A percentile compares a stretch with the other conserved stretches of the same genome.
phyloP scores from a whole-genome alignment of 2,329 filamentous ascomycete species.

The Coccinonectria pachysandricola region DNA sequence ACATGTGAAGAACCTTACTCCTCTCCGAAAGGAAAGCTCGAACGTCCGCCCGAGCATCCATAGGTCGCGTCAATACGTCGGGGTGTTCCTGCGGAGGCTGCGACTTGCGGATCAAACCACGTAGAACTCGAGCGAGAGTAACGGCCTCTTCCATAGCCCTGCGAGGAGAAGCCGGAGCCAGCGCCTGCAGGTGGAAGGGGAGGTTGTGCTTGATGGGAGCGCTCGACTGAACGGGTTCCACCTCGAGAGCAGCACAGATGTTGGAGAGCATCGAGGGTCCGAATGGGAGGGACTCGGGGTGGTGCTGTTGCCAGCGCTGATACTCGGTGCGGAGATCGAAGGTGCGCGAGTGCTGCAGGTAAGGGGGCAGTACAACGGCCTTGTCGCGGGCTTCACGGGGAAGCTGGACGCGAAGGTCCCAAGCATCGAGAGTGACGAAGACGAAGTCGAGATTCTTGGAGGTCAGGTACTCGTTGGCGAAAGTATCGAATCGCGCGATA shows the following conservation, averaged over 20 bases:
- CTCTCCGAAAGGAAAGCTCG: conserved; percentile 91
- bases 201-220: conserved; percentile 98
- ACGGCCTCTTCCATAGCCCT: conserved; percentile 97
- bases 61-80: conserved; percentile 86
- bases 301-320: conserved; percentile 96
- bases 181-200: conserved; percentile 91
- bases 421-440: conserved; percentile 95
- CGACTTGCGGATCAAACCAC: conserved; percentile 89
- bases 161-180: conserved; percentile 88
- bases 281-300: conserved; percentile 93
- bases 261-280: conserved; percentile 92
- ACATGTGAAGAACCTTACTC: conserved; percentile 97
- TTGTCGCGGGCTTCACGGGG: conserved; percentile 97
- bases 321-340: conserved; percentile 97
- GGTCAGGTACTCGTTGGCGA: conserved; percentile 83
- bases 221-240: conserved; percentile 94
- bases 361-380: conserved; percentile 89
- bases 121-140: conserved; percentile 83
- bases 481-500: conserved; percentile 87
- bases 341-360: conserved; percentile 93
- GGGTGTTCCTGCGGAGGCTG: conserved; percentile 89
- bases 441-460: conserved; percentile 92
- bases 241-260: conserved; percentile 95
- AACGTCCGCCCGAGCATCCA: conserved; percentile 95
- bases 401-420: conserved; percentile 96